Percentiles rank a stretch among this genome's conserved stretches.
These are phyloP conservation scores for Haplosporangium gracile DNA, from an alignment of 192 early-diverging fungal species.

Conservation along the genomic window DNA sequence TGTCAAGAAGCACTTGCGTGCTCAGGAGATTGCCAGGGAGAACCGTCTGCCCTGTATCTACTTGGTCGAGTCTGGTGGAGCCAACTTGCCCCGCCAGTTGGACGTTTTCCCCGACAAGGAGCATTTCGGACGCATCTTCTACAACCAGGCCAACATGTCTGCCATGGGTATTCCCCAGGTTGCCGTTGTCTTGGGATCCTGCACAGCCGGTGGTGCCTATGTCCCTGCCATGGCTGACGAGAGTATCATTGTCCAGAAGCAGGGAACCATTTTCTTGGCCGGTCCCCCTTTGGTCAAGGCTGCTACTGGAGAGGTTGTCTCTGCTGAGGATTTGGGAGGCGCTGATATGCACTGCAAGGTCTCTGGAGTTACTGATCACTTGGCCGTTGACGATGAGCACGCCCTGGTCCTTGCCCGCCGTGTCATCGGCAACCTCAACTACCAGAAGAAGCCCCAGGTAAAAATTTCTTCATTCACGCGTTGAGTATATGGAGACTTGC, in stretches of 20 bases:
- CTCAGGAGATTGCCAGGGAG: conserved; percentile 96
- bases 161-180: conserved; percentile 91
- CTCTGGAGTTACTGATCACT: conserved; percentile 97
- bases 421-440: conserved; percentile 90
- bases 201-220: conserved; percentile 97
- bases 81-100: conserved; percentile 92
- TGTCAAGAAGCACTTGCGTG: conserved; percentile 97
- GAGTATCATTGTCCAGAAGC: conserved; percentile 93
- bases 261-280: conserved; percentile 97
- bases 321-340: conserved; percentile 94
- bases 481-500: neutral
- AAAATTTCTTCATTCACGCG: neutral
- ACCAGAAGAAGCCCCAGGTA: conserved; percentile 74
- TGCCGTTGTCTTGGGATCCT: conserved; percentile 97
- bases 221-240: conserved; percentile 99
- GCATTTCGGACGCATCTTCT: conserved; percentile 97
- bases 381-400: conserved; percentile 89
- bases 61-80: conserved; percentile 94
- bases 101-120: conserved; percentile 97
- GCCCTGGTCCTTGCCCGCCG: conserved; percentile 87
- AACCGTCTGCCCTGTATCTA: conserved; percentile 96
- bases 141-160: conserved; percentile 90
- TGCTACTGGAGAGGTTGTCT: conserved; percentile 95
- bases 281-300: conserved; percentile 97
- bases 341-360: conserved; percentile 93